Percentiles rank a stretch among this genome's conserved stretches.
phyloP scores from a whole-genome alignment of 2,329 filamentous ascomycete genomes.

The Penicillium sclerotigenum region DNA sequence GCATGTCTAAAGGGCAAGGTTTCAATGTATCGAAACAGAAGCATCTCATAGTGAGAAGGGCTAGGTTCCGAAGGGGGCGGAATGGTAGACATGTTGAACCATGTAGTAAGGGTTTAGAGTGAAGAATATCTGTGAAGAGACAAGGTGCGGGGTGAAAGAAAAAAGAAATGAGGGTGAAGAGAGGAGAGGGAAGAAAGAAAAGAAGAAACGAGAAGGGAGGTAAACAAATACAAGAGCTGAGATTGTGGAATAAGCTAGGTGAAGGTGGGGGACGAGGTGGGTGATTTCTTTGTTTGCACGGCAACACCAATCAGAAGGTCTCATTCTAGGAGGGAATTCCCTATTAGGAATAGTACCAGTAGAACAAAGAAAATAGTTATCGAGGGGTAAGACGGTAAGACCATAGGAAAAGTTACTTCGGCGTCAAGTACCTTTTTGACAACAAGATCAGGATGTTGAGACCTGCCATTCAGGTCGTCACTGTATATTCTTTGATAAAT shows the following conservation, averaged over 20 bases:
- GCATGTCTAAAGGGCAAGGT: neutral
- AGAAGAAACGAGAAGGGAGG: neutral
- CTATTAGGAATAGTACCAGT: neutral
- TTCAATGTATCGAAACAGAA: neutral
- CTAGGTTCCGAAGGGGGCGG: neutral
- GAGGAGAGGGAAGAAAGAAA: neutral
- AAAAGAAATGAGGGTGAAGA: neutral
- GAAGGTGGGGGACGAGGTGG: neutral
- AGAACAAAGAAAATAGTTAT: neutral
- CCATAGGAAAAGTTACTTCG: neutral
- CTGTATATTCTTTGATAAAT: neutral
- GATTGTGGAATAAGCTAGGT: neutral
- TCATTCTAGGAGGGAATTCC: neutral
- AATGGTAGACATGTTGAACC: neutral
- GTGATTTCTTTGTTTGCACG: conserved; percentile 2
- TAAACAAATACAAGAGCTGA: neutral
- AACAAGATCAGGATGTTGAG: no score
- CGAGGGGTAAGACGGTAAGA: neutral
- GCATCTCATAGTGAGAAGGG: neutral
- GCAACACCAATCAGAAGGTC: neutral
- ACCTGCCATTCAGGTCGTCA: neutral
- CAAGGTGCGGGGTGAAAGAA: neutral
- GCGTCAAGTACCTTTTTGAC: neutral
- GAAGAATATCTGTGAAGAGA: neutral
- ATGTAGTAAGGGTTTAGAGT: neutral